A percentile compares a stretch with the other conserved stretches of the same genome.
Conservation (phyloP, 2,329 filamentous ascomycete genomes). For the Aspergillus eucalypticola region DNA sequence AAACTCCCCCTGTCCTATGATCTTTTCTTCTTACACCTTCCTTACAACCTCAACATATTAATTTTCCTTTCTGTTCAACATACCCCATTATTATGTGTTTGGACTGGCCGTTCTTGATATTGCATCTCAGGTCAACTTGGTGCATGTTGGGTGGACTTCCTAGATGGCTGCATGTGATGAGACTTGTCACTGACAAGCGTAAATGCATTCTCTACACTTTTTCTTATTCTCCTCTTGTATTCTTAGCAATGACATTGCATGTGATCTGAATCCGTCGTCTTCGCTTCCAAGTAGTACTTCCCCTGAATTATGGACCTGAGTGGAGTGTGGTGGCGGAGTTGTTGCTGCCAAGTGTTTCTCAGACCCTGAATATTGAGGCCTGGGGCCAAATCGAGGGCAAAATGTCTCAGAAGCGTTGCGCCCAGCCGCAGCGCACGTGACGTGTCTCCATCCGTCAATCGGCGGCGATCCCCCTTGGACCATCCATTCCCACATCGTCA, state of each 20-base stretch:
- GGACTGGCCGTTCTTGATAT: not conserved
- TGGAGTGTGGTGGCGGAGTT: too few species aligned
- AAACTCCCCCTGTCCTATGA: not conserved
- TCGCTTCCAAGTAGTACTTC: not conserved
- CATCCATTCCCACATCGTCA: not conserved
- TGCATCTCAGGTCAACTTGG: not conserved
- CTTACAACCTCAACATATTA: not conserved
- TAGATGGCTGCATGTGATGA: not conserved
- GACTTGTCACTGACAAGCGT: not conserved
- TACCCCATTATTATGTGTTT: conserved; percentile 2
- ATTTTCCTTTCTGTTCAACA: not conserved
- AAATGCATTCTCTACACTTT: not conserved
- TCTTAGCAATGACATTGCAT: not conserved
- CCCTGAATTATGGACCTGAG: not conserved
- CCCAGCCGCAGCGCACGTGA: conserved; percentile 4
- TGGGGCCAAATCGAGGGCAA: not conserved
- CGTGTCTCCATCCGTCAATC: not conserved
- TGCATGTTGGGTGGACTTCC: not conserved
- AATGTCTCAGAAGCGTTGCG: not conserved
- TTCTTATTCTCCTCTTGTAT: not conserved
- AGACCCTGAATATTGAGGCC: not conserved
- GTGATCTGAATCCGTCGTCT: not conserved
- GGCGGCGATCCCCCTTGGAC: conserved; percentile 4
- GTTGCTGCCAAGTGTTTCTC: too few species aligned
- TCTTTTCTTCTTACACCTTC: conserved; percentile 9